Conservation (phyloP, 192 early-diverging fungal species). For the Rhizophagus prolifer region DNA sequence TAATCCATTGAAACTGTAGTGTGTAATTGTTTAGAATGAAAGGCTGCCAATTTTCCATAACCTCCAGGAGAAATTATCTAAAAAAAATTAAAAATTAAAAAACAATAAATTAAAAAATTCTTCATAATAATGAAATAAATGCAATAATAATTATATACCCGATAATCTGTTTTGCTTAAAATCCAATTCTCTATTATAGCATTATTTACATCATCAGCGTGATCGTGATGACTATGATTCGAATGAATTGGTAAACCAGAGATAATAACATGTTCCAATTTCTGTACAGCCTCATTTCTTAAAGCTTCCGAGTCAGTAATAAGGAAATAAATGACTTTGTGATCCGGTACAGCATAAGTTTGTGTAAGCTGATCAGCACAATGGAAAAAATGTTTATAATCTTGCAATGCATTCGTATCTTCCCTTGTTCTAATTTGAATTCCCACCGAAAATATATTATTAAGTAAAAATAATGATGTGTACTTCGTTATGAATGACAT, state of each 20-base stretch:
- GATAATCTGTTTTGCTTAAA: constrained; percentile 41
- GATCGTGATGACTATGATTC: constrained; percentile 15
- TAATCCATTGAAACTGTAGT: constrained; percentile 7
- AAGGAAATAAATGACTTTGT: constrained; percentile 41
- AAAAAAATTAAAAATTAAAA: background rate
- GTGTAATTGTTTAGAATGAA: constrained; percentile 35
- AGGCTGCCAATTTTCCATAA: constrained; percentile 46
- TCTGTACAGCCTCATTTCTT: constrained; percentile 37
- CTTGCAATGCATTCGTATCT: constrained; percentile 22
- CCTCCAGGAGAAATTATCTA: constrained; percentile 30
- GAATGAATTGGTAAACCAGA: constrained; percentile 40
- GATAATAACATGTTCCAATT: constrained; percentile 36
- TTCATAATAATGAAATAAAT: background rate
- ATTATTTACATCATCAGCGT: constrained; percentile 41
- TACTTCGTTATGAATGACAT: constrained; percentile 41
- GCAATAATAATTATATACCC: constrained; percentile 38
- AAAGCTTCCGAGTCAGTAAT: constrained; percentile 44
- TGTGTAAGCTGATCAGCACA: constrained; percentile 44
- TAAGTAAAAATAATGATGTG: constrained; percentile 32
- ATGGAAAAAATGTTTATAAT: constrained; percentile 41
- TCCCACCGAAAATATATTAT: constrained; percentile 43
- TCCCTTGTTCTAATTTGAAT: constrained; percentile 44
- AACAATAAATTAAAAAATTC: background rate
- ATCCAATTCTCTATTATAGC: constrained; percentile 51
- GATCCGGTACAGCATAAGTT: constrained; percentile 35